Base-by-base conservation (phyloP, 208 protist species). In the Crithidia acanthocephali region DNA sequence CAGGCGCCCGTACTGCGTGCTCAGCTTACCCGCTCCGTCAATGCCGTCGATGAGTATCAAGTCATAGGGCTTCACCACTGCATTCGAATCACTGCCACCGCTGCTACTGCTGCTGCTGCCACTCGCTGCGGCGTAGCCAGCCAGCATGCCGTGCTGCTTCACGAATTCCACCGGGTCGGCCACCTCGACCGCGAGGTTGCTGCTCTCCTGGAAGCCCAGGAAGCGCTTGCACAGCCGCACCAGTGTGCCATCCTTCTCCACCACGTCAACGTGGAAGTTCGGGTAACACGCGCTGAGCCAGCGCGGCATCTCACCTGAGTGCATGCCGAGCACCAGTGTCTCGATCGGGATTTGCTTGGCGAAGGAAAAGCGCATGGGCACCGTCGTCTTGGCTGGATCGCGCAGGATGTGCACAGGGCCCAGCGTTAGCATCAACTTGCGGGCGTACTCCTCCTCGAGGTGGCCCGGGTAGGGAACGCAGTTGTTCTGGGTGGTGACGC, bases 381-480 rank as follows among this genome's bases (percentile, higher is more conserved):
- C 27, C 7, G 79, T 68, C 28, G 81, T 82, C 71, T 89, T 81
- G 65, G 76, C 77, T 32, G 82, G 56, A 71, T 95, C 86, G 32
- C 88, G 87, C 40, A 95, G 67, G 25, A 95, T 83, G 68, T 94
- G 88, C 32, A 92, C 88, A 2, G 92, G 92, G 18, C 86, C 92
- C 23, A 97, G 85, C 8, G 87, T 74, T 25, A 97, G 74, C 88
- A 93, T 85, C 67, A 95, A 81, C 77, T 97, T 97, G 25, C 92
- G 84, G 5, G 81, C 77, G 28, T 85, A 74, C 76, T 97, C 92
- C 40, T 81, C 78, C 78, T 93, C 88, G 18, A 97, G 63, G 69
- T 93, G 83, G 8, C 86, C 86, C 0, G 88, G 73, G 56, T 80
- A 87, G 2, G 90, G 92, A 13, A 94, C 74, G 63, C 92, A 97